Evolutionary conservation across 345 rosid genomes (phyloP).

Genomic region (Camelina hispida): DNA sequence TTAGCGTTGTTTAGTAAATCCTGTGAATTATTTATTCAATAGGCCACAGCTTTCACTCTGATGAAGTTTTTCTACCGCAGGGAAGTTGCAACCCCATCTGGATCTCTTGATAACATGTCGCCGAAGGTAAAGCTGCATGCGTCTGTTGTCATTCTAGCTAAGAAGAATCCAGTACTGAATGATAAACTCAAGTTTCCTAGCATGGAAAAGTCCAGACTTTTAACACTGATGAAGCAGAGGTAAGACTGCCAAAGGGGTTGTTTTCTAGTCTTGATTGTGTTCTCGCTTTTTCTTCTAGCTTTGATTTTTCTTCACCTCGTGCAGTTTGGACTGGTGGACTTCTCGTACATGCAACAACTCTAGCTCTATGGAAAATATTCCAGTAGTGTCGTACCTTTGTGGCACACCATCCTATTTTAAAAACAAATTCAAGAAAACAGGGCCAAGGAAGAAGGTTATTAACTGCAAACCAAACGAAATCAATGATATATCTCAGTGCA

Average conservation of each 20-base stretch:
- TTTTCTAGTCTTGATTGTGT: slow-evolving; percentile 15
- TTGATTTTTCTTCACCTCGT: slow-evolving; percentile 29
- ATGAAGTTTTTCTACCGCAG: slow-evolving; percentile 33
- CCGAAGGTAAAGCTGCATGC: slow-evolving; percentile 22
- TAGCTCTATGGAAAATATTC: slow-evolving; percentile 44
- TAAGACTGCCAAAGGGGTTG: slow-evolving; percentile 32
- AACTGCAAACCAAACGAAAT: slow-evolving; percentile 36
- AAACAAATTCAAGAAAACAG: slow-evolving; percentile 14
- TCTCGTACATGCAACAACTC: slow-evolving; percentile 29
- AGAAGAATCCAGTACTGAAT: slow-evolving; percentile 45
- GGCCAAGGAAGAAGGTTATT: slow-evolving; percentile 24
- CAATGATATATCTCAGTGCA: slow-evolving; percentile 46
- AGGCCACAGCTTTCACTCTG: slow-evolving; percentile 15
- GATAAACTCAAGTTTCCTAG: slow-evolving; percentile 46
- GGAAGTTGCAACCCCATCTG: slow-evolving; percentile 28
- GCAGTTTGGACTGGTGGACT: slow-evolving; percentile 54
- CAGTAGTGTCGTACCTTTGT: slow-evolving; percentile 46
- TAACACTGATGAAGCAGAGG: slow-evolving; percentile 40
- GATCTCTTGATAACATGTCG: slow-evolving; percentile 32
- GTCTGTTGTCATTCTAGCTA: slow-evolving; percentile 38
- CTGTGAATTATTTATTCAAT: slow-evolving; percentile 5
- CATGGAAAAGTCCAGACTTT: slow-evolving; percentile 48
- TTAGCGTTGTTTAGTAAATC: background rate
- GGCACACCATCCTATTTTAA: slow-evolving; percentile 29
- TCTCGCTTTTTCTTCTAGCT: slow-evolving; percentile 14